phyloP scores from a whole-genome alignment of 73 alveolate species.

The Urostyla sp. region DNA sequence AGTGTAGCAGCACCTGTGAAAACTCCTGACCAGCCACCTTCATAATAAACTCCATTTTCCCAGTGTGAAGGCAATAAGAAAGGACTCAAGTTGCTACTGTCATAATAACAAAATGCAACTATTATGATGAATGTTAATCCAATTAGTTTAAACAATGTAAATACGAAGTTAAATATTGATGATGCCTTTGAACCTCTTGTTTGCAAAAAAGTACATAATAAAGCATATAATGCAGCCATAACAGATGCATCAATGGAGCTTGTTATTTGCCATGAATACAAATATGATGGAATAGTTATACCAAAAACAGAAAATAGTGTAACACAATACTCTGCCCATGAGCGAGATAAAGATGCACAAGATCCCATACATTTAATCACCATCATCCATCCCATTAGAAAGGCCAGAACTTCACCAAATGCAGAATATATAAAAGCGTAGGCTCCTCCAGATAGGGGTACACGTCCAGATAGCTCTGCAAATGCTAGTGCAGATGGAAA shows the following conservation, averaged over 20 bases:
- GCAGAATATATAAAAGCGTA: too few relatives aligned
- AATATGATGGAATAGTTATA: neutral
- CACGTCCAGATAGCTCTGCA: too few relatives aligned
- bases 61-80: neutral
- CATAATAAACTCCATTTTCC: too few relatives aligned
- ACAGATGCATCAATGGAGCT: neutral
- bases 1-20: neutral
- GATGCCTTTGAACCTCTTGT: neutral
- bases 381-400: too few relatives aligned
- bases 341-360: too few relatives aligned
- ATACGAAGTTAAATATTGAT: neutral
- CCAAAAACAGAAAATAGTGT: neutral
- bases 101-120: neutral
- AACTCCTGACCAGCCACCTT: neutral
- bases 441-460: too few relatives aligned
- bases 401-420: too few relatives aligned
- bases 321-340: too few relatives aligned
- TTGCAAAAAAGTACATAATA: neutral
- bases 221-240: neutral
- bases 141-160: neutral
- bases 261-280: neutral
- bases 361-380: too few relatives aligned
- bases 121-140: neutral
- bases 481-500: too few relatives aligned
- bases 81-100: neutral